Base-by-base conservation (phyloP, 1,284 basidiomycete species). In the Ceraceosorus bombacis region DNA sequence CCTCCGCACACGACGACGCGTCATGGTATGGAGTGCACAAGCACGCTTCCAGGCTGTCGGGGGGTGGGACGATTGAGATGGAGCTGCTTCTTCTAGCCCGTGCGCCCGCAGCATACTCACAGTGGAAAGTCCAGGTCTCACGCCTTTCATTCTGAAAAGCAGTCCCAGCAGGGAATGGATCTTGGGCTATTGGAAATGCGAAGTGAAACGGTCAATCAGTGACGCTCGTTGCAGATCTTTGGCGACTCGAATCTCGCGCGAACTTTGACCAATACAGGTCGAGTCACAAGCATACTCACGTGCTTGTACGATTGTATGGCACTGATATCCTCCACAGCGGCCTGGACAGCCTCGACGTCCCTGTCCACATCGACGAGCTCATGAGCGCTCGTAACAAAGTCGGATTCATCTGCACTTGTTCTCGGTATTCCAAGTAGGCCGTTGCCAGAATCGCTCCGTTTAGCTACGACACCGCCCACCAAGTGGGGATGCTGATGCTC, bases 321-420 rank as follows among this genome's bases (percentile, higher is more conserved):
- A 9, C 5, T 52, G 41, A 55, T 55, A n/a, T 55, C 54, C 17
- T 55, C 54, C 38, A 55, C 2, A 27, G 37, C 17, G 13, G 36
- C n/a, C 4, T 55, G 54, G 1, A 55, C 54, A 10, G 46, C 54
- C n/a, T 55, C 37, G 10, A 46, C 54, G 39, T 55, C 54, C 9
- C 6, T 15, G 10, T 48, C 41, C 17, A 46, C 54, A 43, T 55
- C 54, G 5, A 10, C 10, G 2, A 55, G 41, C 13, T 55, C 38
- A 12, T 12, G 6, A n/a, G 54, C 54, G 12, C 38, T 15, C 5
- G 41, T 12, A 15, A 40, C 50, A 8, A 51, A 55, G 41, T 55
- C 54, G 54, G 50, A n/a, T 10, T 52, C 9, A 6, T 48, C 54
- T 40, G 43, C 43, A 46, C 43, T 46, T 15, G 43, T 46, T 10